phyloP scores from a whole-genome alignment of 768 basidiomycete genomes.

The Lactarius pseudohatsudake region DNA sequence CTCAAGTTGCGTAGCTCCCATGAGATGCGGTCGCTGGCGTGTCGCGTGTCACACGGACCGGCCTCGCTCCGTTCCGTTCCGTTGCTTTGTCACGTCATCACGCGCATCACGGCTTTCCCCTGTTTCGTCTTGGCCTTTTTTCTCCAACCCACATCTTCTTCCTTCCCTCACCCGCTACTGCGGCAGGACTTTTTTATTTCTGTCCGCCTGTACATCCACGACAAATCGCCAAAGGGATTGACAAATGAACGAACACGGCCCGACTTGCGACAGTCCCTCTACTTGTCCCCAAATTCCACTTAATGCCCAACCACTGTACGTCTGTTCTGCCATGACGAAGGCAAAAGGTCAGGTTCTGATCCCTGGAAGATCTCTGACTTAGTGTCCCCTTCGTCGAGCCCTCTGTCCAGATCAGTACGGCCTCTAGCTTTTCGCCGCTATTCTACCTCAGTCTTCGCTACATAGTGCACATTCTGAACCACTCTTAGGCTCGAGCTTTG shows the following conservation, averaged over 20 bases:
- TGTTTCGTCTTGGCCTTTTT: conserved; percentile 15
- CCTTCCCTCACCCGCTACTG: too few species aligned
- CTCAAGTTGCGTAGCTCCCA: too few species aligned
- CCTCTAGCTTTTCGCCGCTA: conserved; percentile 68
- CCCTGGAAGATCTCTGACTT: conserved; percentile 46
- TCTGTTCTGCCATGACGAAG: not conserved
- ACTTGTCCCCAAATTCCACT: conserved; percentile 62
- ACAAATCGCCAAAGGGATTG: conserved; percentile 52
- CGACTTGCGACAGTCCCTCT: conserved; percentile 62
- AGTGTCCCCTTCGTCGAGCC: conserved; percentile 62
- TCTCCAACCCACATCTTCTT: not conserved
- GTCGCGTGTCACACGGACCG: too few species aligned
- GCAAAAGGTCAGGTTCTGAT: not conserved
- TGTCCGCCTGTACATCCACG: conserved; percentile 52
- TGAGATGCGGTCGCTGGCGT: too few species aligned
- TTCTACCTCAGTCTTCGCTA: conserved; percentile 70
- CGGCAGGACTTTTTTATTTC: conserved; percentile 36
- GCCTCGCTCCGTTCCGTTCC: not conserved
- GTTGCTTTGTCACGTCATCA: conserved; percentile 2
- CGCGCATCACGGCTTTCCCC: not conserved
- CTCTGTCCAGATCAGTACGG: conserved; percentile 43
- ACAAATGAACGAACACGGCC: conserved; percentile 55
- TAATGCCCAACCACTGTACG: conserved; percentile 78
- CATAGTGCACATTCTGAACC: conserved; percentile 56
- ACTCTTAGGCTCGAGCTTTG: conserved; percentile 48